Evolutionary conservation across 108 stramenopile species (phyloP).

Genomic region (Bacterosira constricta): DNA sequence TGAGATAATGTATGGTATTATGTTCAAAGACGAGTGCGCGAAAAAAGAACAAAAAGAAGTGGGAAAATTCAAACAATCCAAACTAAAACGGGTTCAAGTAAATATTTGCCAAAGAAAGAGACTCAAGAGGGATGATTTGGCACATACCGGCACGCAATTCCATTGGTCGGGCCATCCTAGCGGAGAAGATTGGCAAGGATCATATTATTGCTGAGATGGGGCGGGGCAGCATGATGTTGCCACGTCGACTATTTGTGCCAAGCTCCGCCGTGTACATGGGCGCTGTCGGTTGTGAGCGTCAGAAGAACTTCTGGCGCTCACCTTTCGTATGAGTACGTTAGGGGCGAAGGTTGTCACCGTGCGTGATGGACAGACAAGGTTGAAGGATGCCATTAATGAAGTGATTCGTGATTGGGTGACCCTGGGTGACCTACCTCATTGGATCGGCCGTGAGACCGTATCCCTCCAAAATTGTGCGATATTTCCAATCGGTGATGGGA

Average conservation of each 20-base stretch:
- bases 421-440: constrained; percentile 92
- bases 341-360: constrained; percentile 96
- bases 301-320: constrained; percentile 93
- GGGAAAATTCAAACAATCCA: no score
- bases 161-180: constrained; percentile 93
- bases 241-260: constrained; percentile 94
- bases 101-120: no score
- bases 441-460: constrained; percentile 96
- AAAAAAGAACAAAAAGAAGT: no score
- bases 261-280: constrained; percentile 97
- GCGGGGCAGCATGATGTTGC: constrained; percentile 98
- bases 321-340: constrained; percentile 96
- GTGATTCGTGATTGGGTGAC: constrained; percentile 98
- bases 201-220: constrained; percentile 98
- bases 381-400: constrained; percentile 98
- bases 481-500: constrained; percentile 93
- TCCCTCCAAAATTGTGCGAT: constrained; percentile 96
- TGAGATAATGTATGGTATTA: no score
- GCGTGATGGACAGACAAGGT: constrained; percentile 78
- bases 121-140: constrained; percentile 95
- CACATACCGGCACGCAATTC: constrained; percentile 98
- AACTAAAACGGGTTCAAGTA: no score
- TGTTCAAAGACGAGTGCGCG: no score
- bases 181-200: constrained; percentile 92
- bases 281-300: constrained; percentile 93